Evolutionary conservation across 83 land plant species (phyloP), one percentile per base, ranked within the genome.

Genomic region (Picea engelmannii): DNA sequence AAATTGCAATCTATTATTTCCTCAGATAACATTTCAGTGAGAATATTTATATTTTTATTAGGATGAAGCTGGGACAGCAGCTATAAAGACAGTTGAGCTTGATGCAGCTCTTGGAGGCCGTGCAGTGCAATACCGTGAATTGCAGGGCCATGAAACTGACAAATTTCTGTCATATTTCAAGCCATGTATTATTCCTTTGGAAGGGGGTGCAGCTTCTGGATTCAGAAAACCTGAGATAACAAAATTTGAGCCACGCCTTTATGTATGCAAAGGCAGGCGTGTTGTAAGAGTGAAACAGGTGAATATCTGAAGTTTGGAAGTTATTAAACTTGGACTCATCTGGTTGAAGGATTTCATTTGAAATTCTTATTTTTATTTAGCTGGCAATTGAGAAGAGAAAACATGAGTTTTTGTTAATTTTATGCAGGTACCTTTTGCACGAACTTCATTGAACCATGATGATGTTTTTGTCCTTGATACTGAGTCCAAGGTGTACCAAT

Each of bases 51-150:
- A 15, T 58, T 58, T 58, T 4, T 58, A 58, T 58, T 58, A 97
- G 99, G 99, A 97, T 91, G 99, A 97, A 88, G 95, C 99, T 87
- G 99, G 99, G 66, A 93, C 99, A 52, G 97, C 99, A 74, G 99
- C 99, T 61, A 91, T 96, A 47, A 96, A 97, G 85, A 86, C 99
- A 55, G 96, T 97, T 83, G 99, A 97, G 82, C 92, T 97, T 69
- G 99, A 97, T 89, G 92, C 94, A 52, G 91, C 87, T 81, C 90
- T 97, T 81, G 99, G 98, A 77, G 99, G 97, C 3, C 95, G 95
- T 71, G 99, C 99, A 27, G 99, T 97, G 17, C 99, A 97, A 79
- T 87, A 92, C 76, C 89, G 99, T 69, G 99, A 97, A 87, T 78
- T 95, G n/a, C 99, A 97, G 84, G 96, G 97, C 44, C 87, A 90